Percentiles rank a stretch among this genome's conserved stretches.
Evolutionary conservation across 305 asterid genomes (phyloP).

Genomic region (Fraxinus paxiana): DNA sequence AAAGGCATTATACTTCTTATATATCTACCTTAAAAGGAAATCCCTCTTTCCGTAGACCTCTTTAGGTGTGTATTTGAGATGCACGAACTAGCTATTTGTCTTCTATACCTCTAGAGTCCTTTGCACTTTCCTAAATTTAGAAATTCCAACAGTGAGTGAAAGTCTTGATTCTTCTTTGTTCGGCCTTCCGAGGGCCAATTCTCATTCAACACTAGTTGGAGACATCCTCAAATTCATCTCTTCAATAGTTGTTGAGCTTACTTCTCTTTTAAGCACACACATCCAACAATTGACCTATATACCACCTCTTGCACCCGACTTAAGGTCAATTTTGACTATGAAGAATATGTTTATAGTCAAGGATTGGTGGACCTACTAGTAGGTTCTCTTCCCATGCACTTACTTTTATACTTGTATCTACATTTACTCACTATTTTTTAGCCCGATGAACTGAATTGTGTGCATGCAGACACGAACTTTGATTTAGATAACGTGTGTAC

Average conservation of each 20-base stretch:
- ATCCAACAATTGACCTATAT: background rate
- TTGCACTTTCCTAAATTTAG: too few species aligned
- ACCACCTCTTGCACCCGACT: background rate
- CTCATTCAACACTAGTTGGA: background rate
- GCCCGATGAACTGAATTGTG: background rate
- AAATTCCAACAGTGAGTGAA: too few species aligned
- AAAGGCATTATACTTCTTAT: background rate
- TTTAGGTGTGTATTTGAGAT: background rate
- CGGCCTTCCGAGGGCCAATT: background rate
- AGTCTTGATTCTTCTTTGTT: background rate
- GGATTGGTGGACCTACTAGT: background rate
- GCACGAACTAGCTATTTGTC: too few species aligned
- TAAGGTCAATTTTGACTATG: background rate
- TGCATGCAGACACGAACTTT: background rate
- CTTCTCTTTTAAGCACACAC: background rate
- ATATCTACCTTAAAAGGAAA: background rate
- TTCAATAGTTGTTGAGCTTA: background rate
- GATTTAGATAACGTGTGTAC: background rate
- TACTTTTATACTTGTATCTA: background rate
- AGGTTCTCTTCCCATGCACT: background rate
- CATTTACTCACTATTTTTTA: background rate
- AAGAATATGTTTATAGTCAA: background rate
- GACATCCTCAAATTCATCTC: background rate
- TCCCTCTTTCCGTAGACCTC: background rate
- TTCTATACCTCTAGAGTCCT: too few species aligned